A percentile compares a stretch with the other conserved stretches of the same genome.
These are phyloP conservation scores for Moesziomyces globuligerus DNA, from an alignment of 1,284 basidiomycete genomes.

Conservation along the genomic window DNA sequence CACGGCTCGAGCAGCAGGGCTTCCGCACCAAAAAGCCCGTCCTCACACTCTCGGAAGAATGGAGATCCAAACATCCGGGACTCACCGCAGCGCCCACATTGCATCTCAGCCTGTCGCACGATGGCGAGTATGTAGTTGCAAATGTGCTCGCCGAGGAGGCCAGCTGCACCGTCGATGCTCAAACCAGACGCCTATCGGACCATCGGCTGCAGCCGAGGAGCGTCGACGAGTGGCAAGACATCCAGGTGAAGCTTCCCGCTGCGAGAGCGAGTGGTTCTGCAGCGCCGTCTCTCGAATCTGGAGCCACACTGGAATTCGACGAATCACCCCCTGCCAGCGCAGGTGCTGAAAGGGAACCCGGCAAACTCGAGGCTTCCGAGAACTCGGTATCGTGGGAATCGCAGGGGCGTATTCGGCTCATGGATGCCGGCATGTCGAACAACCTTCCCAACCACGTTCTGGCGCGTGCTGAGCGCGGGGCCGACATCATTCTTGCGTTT, in stretches of 20 bases:
- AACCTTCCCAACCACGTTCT: slow-evolving; percentile 65
- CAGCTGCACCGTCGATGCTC: neutral
- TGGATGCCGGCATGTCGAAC: slow-evolving; percentile 65
- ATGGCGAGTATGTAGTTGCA: slow-evolving; percentile 82
- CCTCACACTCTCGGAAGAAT: slow-evolving; percentile 36
- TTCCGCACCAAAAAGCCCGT: slow-evolving; percentile 32
- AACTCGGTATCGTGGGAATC: slow-evolving; percentile 36
- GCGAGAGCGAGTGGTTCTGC: neutral
- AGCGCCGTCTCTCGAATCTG: slow-evolving; percentile 12
- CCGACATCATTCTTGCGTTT: slow-evolving; percentile 62
- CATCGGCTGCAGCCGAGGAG: too few relatives aligned
- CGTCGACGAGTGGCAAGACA: neutral
- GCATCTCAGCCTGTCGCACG: slow-evolving; percentile 82
- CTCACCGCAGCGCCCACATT: slow-evolving; percentile 49
- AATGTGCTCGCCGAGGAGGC: slow-evolving; percentile 73
- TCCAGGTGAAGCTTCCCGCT: slow-evolving; percentile 4
- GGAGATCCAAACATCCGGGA: slow-evolving; percentile 49
- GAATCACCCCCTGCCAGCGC: neutral
- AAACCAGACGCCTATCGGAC: neutral
- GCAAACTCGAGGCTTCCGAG: neutral
- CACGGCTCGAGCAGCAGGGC: slow-evolving; percentile 18
- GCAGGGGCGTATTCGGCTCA: slow-evolving; percentile 53
- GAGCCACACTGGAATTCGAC: slow-evolving; percentile 2
- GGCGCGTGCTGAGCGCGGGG: slow-evolving; percentile 42
- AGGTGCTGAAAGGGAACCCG: too few relatives aligned